Evolutionary conservation across 257 asterid genomes (phyloP).

Genomic region (Fraxinus pennsylvanica): DNA sequence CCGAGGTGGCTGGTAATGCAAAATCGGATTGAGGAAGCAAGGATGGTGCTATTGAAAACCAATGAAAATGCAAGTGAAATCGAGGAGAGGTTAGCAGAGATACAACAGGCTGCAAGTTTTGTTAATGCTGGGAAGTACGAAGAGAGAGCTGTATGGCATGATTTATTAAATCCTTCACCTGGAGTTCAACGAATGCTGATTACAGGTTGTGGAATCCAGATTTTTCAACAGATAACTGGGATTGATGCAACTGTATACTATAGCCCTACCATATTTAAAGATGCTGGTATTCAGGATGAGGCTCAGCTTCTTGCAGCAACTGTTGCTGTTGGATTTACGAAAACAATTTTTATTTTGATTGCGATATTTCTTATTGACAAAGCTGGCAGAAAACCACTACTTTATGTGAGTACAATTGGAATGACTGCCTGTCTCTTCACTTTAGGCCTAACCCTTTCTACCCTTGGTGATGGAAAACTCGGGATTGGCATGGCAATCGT

Average conservation of each 20-base stretch:
- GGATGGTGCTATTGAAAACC: constrained; percentile 48
- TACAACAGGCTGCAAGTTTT: constrained; percentile 50
- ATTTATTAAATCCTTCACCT: constrained; percentile 53
- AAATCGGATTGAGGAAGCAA: constrained; percentile 52
- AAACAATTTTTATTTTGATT: constrained; percentile 49
- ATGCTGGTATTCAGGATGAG: constrained; percentile 52
- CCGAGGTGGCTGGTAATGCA: constrained; percentile 73
- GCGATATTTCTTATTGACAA: constrained; percentile 60
- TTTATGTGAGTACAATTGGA: constrained; percentile 58
- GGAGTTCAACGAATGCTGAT: constrained; percentile 57
- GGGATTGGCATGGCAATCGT: constrained; percentile 42
- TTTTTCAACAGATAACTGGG: constrained; percentile 63
- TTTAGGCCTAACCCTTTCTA: constrained; percentile 47
- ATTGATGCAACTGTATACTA: constrained; percentile 70
- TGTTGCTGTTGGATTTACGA: constrained; percentile 64
- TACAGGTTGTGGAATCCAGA: constrained; percentile 66
- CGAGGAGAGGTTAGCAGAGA: constrained; percentile 61
- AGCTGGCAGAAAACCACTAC: constrained; percentile 61
- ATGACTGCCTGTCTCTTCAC: constrained; percentile 55
- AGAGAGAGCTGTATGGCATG: constrained; percentile 53
- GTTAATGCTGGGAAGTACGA: constrained; percentile 33
- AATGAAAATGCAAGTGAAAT: constrained; percentile 41
- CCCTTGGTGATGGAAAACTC: constrained; percentile 20
- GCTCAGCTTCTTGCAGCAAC: constrained; percentile 55
- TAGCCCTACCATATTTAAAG: constrained; percentile 55